phyloP scores from a whole-genome alignment of 139 green algal genomes.

The Chlamydomonas sp. region DNA sequence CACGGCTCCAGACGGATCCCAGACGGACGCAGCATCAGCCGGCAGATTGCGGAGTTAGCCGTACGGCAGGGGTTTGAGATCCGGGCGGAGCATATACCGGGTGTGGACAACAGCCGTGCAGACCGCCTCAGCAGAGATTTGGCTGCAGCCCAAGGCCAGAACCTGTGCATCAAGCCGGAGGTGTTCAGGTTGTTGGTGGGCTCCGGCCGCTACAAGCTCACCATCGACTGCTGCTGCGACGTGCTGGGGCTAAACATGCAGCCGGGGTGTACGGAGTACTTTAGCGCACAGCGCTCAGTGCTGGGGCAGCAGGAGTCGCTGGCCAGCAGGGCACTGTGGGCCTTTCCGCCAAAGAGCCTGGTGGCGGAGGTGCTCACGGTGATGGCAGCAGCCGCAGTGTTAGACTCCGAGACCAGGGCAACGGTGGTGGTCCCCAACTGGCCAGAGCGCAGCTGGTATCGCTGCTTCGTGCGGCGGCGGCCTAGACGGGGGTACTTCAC shows the following conservation, averaged over 20 bases:
- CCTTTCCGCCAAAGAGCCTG: background rate
- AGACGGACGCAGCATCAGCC: background rate
- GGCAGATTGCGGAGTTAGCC: background rate
- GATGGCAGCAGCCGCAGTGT: background rate
- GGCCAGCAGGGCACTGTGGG: conserved; percentile 9
- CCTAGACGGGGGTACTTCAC: background rate
- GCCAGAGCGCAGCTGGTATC: background rate
- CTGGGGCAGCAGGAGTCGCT: background rate
- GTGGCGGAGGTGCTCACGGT: background rate
- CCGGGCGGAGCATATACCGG: background rate
- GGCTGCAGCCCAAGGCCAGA: background rate
- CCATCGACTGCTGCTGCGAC: background rate
- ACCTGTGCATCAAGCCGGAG: background rate
- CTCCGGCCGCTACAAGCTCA: background rate
- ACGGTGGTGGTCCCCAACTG: background rate
- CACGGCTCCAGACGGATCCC: background rate
- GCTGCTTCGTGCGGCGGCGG: background rate
- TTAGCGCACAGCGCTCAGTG: background rate
- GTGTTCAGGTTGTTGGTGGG: background rate
- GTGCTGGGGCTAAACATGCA: background rate
- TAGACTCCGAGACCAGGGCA: background rate
- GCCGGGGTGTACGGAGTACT: background rate
- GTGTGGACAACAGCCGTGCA: background rate
- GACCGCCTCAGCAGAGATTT: conserved; percentile 6
- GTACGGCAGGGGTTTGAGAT: background rate